Evolutionary conservation across 106 monocot species (phyloP).

Genomic region (Dioscorea zingiberensis): DNA sequence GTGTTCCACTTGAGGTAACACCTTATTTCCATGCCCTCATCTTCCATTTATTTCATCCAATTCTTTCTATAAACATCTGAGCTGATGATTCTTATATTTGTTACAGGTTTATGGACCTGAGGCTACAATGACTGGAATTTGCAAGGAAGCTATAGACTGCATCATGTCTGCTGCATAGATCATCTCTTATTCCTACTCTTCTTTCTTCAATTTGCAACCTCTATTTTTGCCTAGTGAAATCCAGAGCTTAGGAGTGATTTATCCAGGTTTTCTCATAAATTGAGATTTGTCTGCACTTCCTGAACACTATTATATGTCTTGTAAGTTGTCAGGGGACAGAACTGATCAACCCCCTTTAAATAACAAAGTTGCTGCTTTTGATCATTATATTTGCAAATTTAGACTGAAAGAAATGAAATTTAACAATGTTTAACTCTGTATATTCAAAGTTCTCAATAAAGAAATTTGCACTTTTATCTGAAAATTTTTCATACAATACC

Average conservation of each 20-base stretch:
- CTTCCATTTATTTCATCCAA: neutral
- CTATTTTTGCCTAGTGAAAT: neutral
- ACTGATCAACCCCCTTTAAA: neutral
- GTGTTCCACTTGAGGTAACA: conserved; percentile 77
- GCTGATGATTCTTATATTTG: neutral
- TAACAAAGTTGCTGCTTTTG: neutral
- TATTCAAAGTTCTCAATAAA: too few relatives aligned
- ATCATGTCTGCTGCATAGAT: conserved; percentile 33
- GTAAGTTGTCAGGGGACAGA: neutral
- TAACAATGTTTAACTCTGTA: too few relatives aligned
- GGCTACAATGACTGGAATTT: conserved; percentile 92
- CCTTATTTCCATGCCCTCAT: neutral
- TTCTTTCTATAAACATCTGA: neutral
- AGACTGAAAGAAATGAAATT: too few relatives aligned
- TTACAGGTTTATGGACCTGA: conserved; percentile 90
- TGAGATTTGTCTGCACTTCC: neutral
- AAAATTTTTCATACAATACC: too few relatives aligned
- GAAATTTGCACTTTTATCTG: too few relatives aligned
- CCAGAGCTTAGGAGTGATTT: neutral
- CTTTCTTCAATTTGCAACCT: neutral
- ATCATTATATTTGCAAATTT: too few relatives aligned
- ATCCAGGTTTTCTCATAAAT: neutral
- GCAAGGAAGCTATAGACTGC: conserved; percentile 89
- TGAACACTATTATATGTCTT: neutral
- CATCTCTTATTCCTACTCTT: neutral